These are phyloP conservation scores for Globisporangium perplexum DNA, from an alignment of 352 stramenopile genomes.

Conservation along the genomic window DNA sequence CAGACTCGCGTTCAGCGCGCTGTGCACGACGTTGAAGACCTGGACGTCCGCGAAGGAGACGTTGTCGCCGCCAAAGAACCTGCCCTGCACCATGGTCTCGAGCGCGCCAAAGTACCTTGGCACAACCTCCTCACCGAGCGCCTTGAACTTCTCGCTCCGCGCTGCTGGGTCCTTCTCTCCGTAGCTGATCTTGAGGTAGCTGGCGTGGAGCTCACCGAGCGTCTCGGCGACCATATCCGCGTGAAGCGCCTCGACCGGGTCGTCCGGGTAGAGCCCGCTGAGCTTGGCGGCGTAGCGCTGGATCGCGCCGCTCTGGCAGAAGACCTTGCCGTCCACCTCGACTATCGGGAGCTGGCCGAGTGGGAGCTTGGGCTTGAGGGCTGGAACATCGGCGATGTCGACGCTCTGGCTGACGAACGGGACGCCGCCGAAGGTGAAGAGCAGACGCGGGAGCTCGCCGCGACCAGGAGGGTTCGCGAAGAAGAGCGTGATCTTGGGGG, in stretches of 20 bases:
- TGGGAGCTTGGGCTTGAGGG: constrained; percentile 31
- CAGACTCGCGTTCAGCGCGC: constrained; percentile 20
- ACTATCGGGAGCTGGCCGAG: constrained; percentile 35
- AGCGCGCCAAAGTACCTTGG: constrained; percentile 8
- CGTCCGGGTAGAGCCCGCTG: constrained; percentile 21
- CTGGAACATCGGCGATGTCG: constrained; percentile 17
- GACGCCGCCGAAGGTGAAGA: constrained; percentile 31
- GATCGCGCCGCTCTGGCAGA: constrained; percentile 38
- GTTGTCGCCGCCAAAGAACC: constrained; percentile 35
- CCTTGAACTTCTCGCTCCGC: constrained; percentile 34
- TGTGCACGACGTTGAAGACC: constrained; percentile 36
- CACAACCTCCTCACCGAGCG: constrained; percentile 10
- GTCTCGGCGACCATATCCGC: constrained; percentile 18
- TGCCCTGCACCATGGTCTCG: constrained; percentile 21
- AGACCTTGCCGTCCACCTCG: constrained; percentile 26
- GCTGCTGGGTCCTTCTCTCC: constrained; percentile 21
- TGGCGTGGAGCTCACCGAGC: constrained; percentile 10
- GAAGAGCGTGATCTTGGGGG: constrained; percentile 33
- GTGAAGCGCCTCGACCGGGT: constrained; percentile 20
- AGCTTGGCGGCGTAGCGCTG: constrained; percentile 37
- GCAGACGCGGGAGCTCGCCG: constrained; percentile 46
- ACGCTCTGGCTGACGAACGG: constrained; percentile 32
- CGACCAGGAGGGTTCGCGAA: constrained; percentile 52
- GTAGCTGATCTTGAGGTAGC: constrained; percentile 20
- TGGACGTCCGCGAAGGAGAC: constrained; percentile 31